Conservation (phyloP, 164 flowering plant species). For the Stephania japonica region DNA sequence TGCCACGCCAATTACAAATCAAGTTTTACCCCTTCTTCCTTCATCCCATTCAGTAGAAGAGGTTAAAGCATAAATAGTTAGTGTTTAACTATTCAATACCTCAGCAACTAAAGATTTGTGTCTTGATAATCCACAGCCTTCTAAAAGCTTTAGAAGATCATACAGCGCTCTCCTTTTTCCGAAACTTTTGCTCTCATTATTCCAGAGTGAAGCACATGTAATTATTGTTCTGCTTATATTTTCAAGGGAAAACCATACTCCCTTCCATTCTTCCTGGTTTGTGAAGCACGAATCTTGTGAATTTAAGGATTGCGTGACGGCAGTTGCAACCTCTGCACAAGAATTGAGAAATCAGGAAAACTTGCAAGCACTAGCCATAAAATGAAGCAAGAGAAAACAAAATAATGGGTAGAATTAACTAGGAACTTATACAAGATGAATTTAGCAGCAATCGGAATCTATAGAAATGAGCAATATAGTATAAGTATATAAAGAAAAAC, state of each 20-base stretch:
- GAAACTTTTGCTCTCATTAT: slow-evolving; percentile 31
- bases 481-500: slow-evolving; percentile 14
- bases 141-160: slow-evolving; percentile 57
- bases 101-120: slow-evolving; percentile 39
- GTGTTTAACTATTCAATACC: slow-evolving; percentile 29
- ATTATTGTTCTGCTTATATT: slow-evolving; percentile 29
- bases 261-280: slow-evolving; percentile 40
- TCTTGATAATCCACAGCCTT: slow-evolving; percentile 60
- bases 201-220: slow-evolving; percentile 54
- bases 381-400: background rate
- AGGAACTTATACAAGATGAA: background rate
- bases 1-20: too few relatives aligned
- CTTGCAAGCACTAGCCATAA: background rate
- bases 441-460: background rate
- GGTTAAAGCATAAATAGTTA: background rate
- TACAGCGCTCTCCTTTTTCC: slow-evolving; percentile 64
- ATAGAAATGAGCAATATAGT: background rate
- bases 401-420: background rate
- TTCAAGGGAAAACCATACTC: slow-evolving; percentile 40
- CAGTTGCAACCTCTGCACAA: slow-evolving; percentile 28
- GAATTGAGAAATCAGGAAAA: background rate
- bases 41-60: background rate
- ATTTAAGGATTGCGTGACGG: slow-evolving; percentile 13
- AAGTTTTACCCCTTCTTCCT: too few relatives aligned
- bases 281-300: slow-evolving; percentile 21